These are phyloP conservation scores for Talaromyces albobiverticillius DNA, from an alignment of 2,329 filamentous ascomycete genomes.

Conservation along the genomic window DNA sequence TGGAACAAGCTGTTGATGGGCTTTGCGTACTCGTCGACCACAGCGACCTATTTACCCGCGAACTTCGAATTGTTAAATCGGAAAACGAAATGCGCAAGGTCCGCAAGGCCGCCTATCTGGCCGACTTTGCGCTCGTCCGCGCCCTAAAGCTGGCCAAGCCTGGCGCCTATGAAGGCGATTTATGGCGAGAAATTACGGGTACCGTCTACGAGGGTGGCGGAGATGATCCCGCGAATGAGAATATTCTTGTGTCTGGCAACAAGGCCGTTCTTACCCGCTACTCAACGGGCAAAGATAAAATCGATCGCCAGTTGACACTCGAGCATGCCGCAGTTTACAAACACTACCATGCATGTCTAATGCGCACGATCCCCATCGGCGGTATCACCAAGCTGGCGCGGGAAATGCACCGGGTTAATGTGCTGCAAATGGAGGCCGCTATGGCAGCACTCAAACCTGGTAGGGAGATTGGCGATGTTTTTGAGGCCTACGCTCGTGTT, in stretches of 20 bases:
- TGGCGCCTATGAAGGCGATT: constrained; percentile 34
- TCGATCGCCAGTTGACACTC: constrained; percentile 31
- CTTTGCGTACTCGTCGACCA: constrained; percentile 29
- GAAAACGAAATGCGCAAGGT: constrained; percentile 25
- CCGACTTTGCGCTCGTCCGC: constrained; percentile 33
- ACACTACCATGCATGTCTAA: constrained; percentile 33
- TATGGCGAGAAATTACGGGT: constrained; percentile 33
- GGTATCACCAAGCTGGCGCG: constrained; percentile 26
- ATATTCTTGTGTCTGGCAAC: constrained; percentile 33
- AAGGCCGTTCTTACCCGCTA: constrained; percentile 33
- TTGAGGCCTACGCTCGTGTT: constrained; percentile 26
- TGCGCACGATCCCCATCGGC: constrained; percentile 31
- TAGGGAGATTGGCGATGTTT: constrained; percentile 26
- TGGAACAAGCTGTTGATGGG: constrained; percentile 27
- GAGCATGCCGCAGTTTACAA: constrained; percentile 34
- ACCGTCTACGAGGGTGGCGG: constrained; percentile 36
- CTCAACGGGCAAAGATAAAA: constrained; percentile 28
- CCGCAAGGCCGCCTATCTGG: constrained; percentile 33
- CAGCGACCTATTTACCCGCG: constrained; percentile 28
- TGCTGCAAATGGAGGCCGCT: constrained; percentile 27
- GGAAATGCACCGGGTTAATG: constrained; percentile 26
- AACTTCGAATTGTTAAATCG: constrained; percentile 32
- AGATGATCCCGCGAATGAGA: constrained; percentile 35
- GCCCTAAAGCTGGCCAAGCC: constrained; percentile 34
- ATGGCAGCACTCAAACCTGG: constrained; percentile 28